Base-by-base conservation (phyloP, 140 eudicot species). In the Senecio squalidus region DNA sequence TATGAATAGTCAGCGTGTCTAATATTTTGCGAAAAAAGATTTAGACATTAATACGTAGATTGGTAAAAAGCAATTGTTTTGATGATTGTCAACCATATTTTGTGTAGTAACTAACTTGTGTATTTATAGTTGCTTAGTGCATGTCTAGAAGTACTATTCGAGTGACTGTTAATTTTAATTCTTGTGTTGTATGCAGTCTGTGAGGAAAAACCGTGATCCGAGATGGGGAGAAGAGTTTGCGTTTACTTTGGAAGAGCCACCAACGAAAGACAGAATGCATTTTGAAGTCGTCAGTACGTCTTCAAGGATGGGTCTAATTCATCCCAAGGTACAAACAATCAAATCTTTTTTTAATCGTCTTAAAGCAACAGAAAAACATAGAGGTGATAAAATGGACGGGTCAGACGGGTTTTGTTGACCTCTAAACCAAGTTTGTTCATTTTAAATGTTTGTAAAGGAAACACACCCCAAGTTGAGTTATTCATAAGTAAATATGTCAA, bases 141-240 rank as follows among this genome's bases (percentile, higher is more conserved):
- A 34, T 34, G 13, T 34, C 13, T 34, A 3, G 10, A 13, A 33
- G 40, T 33, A 33, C 40, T 13, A 9, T 41, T 15, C 5, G 48
- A 41, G 18, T 4, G 23, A 16, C 8, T 1, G 39, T 55, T 55
- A 18, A 28, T 16, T n/a, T 55, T 5, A 26, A 1, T 44, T 18
- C 18, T 58, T 11, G 13, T 38, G n/a, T 26, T 17, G 43, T 27
- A 41, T 31, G 50, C 74, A 90, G 97, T 9, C 36, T 41, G 69
- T 90, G 59, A 91, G 81, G 91, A 91, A 81, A 67, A 86, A 62
- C 50, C 78, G 94, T 5, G 96, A 83, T 79, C 98, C 98, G 10
- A 78, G 91, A 71, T 91, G 94, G 94, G 88, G 69, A 0, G 96
- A 86, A 55, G 94, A 91, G 76, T 91, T 86, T 57, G 60, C 80